Conservation (phyloP, 73 alveolate genomes). For the Blepharisma stoltei region DNA sequence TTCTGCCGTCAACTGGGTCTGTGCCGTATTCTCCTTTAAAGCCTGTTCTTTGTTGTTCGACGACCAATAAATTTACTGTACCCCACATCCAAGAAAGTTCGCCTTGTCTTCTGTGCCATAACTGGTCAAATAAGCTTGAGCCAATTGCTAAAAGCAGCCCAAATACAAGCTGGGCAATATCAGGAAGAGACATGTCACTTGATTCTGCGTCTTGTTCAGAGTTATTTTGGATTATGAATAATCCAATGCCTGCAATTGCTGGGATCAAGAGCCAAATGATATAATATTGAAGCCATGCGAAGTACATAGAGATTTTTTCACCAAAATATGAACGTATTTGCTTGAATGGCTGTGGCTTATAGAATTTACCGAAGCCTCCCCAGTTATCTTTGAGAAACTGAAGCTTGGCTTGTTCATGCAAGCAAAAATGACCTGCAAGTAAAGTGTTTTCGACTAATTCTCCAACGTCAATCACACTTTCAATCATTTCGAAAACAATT, state of each 20-base stretch:
- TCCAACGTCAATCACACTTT: not conserved
- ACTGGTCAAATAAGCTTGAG: slow-evolving; percentile 32
- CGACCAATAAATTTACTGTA: slow-evolving; percentile 32
- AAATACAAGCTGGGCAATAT: not conserved
- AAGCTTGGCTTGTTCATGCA: slow-evolving; percentile 8
- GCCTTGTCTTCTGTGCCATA: slow-evolving; percentile 35
- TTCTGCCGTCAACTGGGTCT: slow-evolving; percentile 28
- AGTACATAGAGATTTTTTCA: slow-evolving; percentile 26
- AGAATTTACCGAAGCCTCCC: slow-evolving; percentile 16
- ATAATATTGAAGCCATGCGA: slow-evolving; percentile 19
- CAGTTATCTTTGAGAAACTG: slow-evolving; percentile 17
- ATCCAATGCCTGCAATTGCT: slow-evolving; percentile 26
- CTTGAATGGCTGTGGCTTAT: slow-evolving; percentile 2
- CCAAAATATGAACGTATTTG: slow-evolving; percentile 19
- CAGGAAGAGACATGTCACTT: not conserved
- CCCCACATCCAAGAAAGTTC: slow-evolving; percentile 40
- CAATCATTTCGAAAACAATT: slow-evolving; percentile 10
- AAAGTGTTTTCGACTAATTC: slow-evolving; percentile 6
- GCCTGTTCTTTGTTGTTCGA: slow-evolving; percentile 36
- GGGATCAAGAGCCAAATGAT: slow-evolving; percentile 30
- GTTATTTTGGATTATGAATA: not conserved
- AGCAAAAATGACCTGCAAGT: not conserved
- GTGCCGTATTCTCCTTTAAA: slow-evolving; percentile 31
- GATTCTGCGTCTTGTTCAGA: not conserved
- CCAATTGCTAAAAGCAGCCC: slow-evolving; percentile 20